Base-by-base conservation (phyloP, 148 eudicot genomes). In the Tetragonia tetragonoides region DNA sequence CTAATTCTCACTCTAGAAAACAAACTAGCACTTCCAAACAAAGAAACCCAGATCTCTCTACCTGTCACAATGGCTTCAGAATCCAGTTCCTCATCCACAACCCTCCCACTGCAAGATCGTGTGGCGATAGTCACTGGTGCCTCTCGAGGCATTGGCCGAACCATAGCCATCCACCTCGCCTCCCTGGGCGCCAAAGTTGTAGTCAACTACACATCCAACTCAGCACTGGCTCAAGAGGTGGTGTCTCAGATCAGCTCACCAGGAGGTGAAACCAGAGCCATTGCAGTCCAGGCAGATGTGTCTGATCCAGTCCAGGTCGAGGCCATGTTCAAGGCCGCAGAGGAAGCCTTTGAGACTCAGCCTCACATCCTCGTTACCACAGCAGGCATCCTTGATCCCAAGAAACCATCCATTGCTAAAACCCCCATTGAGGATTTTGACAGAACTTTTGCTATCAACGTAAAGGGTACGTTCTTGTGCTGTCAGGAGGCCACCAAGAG, bases 101-200 rank as follows among this genome's bases (percentile, higher is more conserved):
- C 83, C 54, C 77, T 78, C 53, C 75, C 80, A 5, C 84, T 83
- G 14, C 75, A 66, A 37, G 86, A 74, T 64, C 60, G 86, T 18
- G 86, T 83, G 49, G 88, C 86, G 1, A 81, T 86, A 15, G 90
- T 87, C 47, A 87, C 88, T 5, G 88, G 90, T 12, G 81, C 76
- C 15, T 85, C 90, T 4, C 88, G 87, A 9, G 90, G 90, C 16
- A 85, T 86, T 0, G 90, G 90, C 59, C 78, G 78, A 73, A 78
- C 67, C 60, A 77, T 81, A 69, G 72, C 81, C n/a, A 64, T 81
- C 61, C 77, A 81, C 67, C 68, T 81, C 7, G 80, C 80, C 51
- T 76, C 81, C 62, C 80, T 77, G 0, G 77, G 84, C 3, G 78
- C 84, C 8, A 81, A 77, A 61, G 37, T 77, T 2, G 83, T 82